A percentile compares a stretch with the other conserved stretches of the same genome.
Evolutionary conservation across 495 filamentous ascomycete species (phyloP).

Genomic region (Daldinia grandis): DNA sequence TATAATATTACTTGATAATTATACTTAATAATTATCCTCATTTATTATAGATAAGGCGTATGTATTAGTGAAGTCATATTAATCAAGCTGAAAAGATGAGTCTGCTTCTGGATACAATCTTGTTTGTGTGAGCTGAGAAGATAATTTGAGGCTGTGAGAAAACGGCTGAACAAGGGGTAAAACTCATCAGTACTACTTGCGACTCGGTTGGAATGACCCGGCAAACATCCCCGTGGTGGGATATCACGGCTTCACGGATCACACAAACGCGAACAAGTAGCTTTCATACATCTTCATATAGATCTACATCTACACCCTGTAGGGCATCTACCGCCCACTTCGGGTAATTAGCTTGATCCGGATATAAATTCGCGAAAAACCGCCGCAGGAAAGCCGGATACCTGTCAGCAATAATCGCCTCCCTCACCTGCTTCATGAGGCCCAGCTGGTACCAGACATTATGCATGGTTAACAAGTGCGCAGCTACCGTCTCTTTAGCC

Average conservation of each 20-base stretch:
- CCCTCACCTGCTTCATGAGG: slow-evolving; percentile 76
- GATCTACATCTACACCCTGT: slow-evolving; percentile 82
- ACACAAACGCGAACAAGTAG: neutral
- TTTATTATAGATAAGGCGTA: neutral
- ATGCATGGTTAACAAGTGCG: slow-evolving; percentile 93
- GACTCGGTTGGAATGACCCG: neutral
- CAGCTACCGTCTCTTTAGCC: slow-evolving; percentile 93
- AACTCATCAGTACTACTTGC: neutral
- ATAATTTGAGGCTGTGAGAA: neutral
- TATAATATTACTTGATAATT: too few species aligned
- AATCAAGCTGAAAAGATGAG: neutral
- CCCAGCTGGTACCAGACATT: slow-evolving; percentile 90
- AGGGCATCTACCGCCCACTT: slow-evolving; percentile 88
- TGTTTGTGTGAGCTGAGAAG: neutral
- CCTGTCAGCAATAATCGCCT: slow-evolving; percentile 82
- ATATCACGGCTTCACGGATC: slow-evolving; percentile 6
- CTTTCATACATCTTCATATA: slow-evolving; percentile 50
- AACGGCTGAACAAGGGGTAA: neutral
- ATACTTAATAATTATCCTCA: too few species aligned
- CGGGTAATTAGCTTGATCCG: slow-evolving; percentile 73
- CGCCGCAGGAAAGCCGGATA: slow-evolving; percentile 80
- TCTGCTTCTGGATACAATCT: neutral
- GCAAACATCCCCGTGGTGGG: neutral
- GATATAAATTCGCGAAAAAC: slow-evolving; percentile 79
- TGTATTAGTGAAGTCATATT: neutral